phyloP scores from a whole-genome alignment of 1,284 basidiomycete species.

The Mrakiaceae sp. region DNA sequence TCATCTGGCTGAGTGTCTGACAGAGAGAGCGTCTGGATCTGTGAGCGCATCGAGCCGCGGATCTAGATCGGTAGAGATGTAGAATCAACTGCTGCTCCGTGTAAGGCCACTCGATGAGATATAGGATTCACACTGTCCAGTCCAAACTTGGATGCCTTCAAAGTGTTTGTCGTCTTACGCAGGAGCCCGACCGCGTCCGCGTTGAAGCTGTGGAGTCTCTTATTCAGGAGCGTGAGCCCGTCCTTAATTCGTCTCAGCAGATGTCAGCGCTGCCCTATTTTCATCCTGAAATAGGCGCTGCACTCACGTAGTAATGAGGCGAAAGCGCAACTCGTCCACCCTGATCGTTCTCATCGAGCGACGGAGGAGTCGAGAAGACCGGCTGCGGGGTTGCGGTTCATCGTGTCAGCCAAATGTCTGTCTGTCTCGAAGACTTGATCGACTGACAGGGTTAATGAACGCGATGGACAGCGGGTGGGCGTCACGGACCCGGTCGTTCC shows the following conservation, averaged over 20 bases:
- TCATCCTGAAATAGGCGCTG: neutral
- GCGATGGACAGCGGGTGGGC: neutral
- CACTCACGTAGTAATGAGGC: slow-evolving; percentile 4
- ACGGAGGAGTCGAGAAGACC: neutral
- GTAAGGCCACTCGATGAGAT: neutral
- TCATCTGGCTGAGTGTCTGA: neutral
- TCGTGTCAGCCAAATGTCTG: too few species aligned
- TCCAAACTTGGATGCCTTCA: neutral
- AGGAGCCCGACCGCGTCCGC: slow-evolving; percentile 7
- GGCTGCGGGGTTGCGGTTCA: neutral
- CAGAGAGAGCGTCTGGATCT: neutral
- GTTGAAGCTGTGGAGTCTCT: slow-evolving; percentile 10
- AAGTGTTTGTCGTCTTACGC: neutral
- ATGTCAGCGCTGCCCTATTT: too few species aligned
- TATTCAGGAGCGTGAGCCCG: slow-evolving; percentile 8
- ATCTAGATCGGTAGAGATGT: neutral
- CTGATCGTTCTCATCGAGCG: slow-evolving; percentile 1
- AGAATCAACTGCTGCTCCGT: neutral
- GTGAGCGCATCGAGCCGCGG: neutral
- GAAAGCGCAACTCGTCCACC: slow-evolving; percentile 1
- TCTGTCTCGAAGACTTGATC: too few species aligned
- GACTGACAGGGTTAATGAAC: slow-evolving; percentile 4
- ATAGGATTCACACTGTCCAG: neutral
- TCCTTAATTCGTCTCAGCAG: neutral
- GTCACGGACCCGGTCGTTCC: neutral